phyloP scores from a whole-genome alignment of 345 rosid species.

The Ceriops zippeliana region DNA sequence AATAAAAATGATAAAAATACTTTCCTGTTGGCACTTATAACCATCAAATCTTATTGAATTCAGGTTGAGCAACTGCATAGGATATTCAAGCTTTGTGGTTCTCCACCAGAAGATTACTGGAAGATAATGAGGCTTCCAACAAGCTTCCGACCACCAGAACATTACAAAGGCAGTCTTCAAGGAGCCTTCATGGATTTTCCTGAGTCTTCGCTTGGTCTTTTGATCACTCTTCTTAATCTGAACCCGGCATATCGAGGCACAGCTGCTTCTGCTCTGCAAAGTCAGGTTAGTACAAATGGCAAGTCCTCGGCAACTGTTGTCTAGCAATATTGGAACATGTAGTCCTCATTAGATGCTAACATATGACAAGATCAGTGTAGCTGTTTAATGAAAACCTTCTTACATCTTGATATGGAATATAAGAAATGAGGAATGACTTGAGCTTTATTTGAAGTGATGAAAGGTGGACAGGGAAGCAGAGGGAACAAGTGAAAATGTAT shows the following conservation, averaged over 20 bases:
- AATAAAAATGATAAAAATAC: too few relatives aligned
- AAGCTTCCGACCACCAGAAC: constrained; percentile 67
- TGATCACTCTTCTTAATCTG: constrained; percentile 57
- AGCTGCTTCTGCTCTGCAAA: constrained; percentile 62
- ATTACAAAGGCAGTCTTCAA: constrained; percentile 60
- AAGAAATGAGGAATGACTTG: too few relatives aligned
- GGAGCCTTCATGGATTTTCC: constrained; percentile 66
- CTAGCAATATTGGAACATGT: too few relatives aligned
- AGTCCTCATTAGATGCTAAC: too few relatives aligned
- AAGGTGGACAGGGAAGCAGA: too few relatives aligned
- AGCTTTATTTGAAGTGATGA: too few relatives aligned
- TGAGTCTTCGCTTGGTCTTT: constrained; percentile 45
- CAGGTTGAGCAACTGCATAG: constrained; percentile 91
- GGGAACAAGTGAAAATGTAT: too few relatives aligned
- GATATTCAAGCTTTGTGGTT: constrained; percentile 85
- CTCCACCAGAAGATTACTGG: constrained; percentile 83
- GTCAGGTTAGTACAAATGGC: constrained; percentile 38
- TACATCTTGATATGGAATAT: too few relatives aligned
- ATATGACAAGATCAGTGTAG: too few relatives aligned
- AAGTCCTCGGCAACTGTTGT: too few relatives aligned
- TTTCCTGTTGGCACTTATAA: background rate
- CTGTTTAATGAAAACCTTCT: too few relatives aligned
- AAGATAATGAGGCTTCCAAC: constrained; percentile 59
- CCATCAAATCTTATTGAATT: constrained; percentile 6
- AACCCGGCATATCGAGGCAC: constrained; percentile 72